phyloP scores from a whole-genome alignment of 768 basidiomycete genomes.

The Tricholoma bakamatsutake region DNA sequence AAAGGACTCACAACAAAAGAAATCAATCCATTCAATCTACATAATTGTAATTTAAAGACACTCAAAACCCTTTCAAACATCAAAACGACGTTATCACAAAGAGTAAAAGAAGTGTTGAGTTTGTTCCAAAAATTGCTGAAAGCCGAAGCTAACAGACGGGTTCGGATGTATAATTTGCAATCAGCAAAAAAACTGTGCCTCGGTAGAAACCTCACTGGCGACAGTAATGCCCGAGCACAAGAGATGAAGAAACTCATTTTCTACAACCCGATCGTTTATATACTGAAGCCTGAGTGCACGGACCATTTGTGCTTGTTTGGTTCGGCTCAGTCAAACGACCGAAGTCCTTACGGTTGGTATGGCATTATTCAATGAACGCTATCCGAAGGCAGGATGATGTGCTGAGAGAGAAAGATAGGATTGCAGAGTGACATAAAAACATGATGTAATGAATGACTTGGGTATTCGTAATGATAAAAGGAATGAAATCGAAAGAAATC shows the following conservation, averaged over 20 bases:
- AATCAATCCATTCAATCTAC: too few relatives aligned
- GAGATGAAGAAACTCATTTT: slow-evolving; percentile 68
- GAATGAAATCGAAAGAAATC: slow-evolving; percentile 2
- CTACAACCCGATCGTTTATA: slow-evolving; percentile 31
- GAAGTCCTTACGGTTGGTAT: too few relatives aligned
- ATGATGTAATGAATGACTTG: slow-evolving; percentile 1
- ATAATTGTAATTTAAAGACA: too few relatives aligned
- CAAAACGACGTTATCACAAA: slow-evolving; percentile 15
- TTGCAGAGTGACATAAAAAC: slow-evolving; percentile 1
- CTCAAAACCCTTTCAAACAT: slow-evolving; percentile 2
- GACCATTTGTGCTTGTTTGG: slow-evolving; percentile 30
- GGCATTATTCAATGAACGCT: not conserved
- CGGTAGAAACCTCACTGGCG: slow-evolving; percentile 94
- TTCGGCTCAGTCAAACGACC: too few relatives aligned
- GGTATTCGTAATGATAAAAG: slow-evolving; percentile 3
- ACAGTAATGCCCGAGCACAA: slow-evolving; percentile 96
- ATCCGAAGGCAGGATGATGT: slow-evolving; percentile 1
- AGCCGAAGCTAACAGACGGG: slow-evolving; percentile 85
- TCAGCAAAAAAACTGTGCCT: slow-evolving; percentile 92
- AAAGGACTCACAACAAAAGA: too few relatives aligned
- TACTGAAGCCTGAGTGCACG: slow-evolving; percentile 38
- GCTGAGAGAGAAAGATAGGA: not conserved
- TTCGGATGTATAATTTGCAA: slow-evolving; percentile 98
- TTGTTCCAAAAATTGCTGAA: slow-evolving; percentile 87
- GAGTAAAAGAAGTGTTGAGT: slow-evolving; percentile 20